phyloP scores from a whole-genome alignment of 768 basidiomycete genomes.

The Auriculariales sp. region DNA sequence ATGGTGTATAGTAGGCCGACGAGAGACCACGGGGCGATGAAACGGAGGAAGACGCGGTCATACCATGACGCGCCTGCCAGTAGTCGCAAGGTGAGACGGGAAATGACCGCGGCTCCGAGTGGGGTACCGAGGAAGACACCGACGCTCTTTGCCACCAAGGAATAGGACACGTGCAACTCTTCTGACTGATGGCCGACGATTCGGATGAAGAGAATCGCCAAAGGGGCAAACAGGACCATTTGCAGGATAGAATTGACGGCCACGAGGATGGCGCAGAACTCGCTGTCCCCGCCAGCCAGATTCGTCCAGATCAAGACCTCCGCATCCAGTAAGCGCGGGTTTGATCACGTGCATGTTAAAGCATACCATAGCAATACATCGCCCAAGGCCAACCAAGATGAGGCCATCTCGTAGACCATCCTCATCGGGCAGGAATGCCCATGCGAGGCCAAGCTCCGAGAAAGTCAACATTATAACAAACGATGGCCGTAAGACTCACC shows the following conservation, averaged over 20 bases:
- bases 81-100: conserved; percentile 38
- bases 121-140: conserved; percentile 39
- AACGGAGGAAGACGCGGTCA: conserved; percentile 49
- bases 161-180: conserved; percentile 37
- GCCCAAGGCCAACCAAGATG: conserved; percentile 66
- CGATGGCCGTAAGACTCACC: too few relatives aligned
- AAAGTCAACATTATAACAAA: too few relatives aligned
- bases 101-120: conserved; percentile 53
- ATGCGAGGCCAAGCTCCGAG: conserved; percentile 70
- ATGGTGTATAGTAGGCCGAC: conserved; percentile 73
- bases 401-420: conserved; percentile 64
- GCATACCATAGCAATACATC: conserved; percentile 22
- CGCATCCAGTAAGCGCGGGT: too few relatives aligned
- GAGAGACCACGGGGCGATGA: conserved; percentile 54
- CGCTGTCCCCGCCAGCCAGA: conserved; percentile 48
- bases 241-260: conserved; percentile 70
- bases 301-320: conserved; percentile 79
- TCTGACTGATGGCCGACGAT: conserved; percentile 44
- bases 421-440: conserved; percentile 73
- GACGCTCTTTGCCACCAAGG: conserved; percentile 47
- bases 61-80: conserved; percentile 25
- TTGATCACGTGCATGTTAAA: too few relatives aligned
- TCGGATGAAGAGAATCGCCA: conserved; percentile 59
- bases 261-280: conserved; percentile 71
- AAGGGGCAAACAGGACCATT: conserved; percentile 63